These are phyloP conservation scores for Coemansia sp. DNA, from an alignment of 192 early-diverging fungal species.

Conservation along the genomic window DNA sequence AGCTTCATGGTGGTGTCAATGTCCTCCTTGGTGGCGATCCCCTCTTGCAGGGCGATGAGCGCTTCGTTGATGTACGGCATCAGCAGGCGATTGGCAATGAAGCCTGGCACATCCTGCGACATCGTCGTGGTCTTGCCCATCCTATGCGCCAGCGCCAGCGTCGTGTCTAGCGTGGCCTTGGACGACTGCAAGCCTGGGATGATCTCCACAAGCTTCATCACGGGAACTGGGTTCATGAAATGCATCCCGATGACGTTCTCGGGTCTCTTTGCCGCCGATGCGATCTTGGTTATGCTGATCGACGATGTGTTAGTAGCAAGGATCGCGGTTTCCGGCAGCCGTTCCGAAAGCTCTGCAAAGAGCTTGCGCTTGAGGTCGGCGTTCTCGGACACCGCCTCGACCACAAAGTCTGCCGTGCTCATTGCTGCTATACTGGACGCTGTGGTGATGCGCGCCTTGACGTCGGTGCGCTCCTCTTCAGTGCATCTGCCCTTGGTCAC, in stretches of 20 bases:
- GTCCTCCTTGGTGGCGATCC: conserved; percentile 86
- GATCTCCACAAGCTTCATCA: conserved; percentile 96
- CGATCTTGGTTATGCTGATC: conserved; percentile 97
- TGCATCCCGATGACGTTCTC: conserved; percentile 94
- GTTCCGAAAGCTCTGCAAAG: conserved; percentile 73
- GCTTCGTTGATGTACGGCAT: conserved; percentile 99
- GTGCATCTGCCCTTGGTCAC: conserved; percentile 85
- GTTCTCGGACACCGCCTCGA: conserved; percentile 93
- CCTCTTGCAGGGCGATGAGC: conserved; percentile 78
- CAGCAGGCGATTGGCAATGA: conserved; percentile 94
- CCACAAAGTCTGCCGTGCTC: conserved; percentile 74
- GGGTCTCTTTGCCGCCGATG: conserved; percentile 71
- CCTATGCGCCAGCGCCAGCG: conserved; percentile 69
- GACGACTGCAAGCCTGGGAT: conserved; percentile 92
- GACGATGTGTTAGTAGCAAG: conserved; percentile 97
- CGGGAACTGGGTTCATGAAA: conserved; percentile 98
- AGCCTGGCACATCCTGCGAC: conserved; percentile 89
- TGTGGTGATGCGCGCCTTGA: conserved; percentile 63
- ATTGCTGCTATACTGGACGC: conserved; percentile 65
- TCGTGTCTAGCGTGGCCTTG: conserved; percentile 65
- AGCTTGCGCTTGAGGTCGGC: conserved; percentile 77
- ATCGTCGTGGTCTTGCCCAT: conserved; percentile 96
- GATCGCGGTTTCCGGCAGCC: conserved; percentile 69
- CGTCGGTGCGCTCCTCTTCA: conserved; percentile 65
- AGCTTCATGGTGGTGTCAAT: conserved; percentile 99